These are phyloP conservation scores for Pichia paraexigua DNA, from an alignment of 805 yeast species.

Conservation along the genomic window DNA sequence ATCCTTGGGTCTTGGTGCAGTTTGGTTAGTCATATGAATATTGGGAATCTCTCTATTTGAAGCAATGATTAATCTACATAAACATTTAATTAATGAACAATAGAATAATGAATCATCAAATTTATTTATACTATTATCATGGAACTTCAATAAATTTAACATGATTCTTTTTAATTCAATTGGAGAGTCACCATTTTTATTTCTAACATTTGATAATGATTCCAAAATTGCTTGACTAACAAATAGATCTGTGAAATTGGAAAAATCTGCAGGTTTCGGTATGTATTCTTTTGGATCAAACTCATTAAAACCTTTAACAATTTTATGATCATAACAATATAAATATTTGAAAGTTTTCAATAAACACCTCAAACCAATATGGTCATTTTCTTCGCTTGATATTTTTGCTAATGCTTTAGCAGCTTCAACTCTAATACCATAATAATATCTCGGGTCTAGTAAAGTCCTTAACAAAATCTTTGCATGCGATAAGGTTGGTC, in stretches of 20 bases:
- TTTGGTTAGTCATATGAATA: constrained; percentile 16
- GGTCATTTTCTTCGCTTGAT: constrained; percentile 53
- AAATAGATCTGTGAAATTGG: constrained; percentile 59
- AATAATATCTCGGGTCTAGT: constrained; percentile 77
- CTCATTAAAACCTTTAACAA: constrained; percentile 18
- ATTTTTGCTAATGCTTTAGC: constrained; percentile 67
- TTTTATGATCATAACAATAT: constrained; percentile 59
- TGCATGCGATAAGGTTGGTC: constrained; percentile 60
- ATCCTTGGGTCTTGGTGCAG: constrained; percentile 10
- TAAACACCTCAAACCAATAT: constrained; percentile 66
- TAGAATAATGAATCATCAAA: constrained; percentile 69
- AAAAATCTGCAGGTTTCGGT: constrained; percentile 78
- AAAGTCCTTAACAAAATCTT: constrained; percentile 71
- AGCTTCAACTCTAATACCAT: constrained; percentile 85
- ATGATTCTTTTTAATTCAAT: constrained; percentile 51
- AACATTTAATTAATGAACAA: constrained; percentile 45
- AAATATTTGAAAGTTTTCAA: constrained; percentile 58
- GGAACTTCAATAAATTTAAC: constrained; percentile 66
- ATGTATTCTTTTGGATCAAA: constrained; percentile 35
- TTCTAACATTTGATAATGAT: constrained; percentile 52
- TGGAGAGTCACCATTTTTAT: constrained; percentile 53
- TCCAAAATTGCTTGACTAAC: constrained; percentile 61
- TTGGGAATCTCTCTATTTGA: constrained; percentile 19
- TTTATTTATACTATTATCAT: constrained; percentile 74
- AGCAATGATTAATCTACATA: constrained; percentile 32